Conservation (phyloP, 1,284 basidiomycete species). For the Cryptococcus sp. region DNA sequence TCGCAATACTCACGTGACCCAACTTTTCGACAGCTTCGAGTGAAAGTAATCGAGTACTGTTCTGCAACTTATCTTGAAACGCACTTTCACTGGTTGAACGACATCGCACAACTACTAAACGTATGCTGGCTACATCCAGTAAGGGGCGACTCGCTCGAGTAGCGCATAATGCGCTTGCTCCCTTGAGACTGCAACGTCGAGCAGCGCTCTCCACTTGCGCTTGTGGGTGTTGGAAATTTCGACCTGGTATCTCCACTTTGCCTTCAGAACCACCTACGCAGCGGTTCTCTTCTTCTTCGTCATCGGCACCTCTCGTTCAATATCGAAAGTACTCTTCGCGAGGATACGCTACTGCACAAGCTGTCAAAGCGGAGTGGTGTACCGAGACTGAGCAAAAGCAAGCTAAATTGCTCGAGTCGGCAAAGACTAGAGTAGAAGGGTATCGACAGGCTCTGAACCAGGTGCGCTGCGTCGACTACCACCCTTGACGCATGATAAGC, state of each 20-base stretch:
- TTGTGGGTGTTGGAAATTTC: slow-evolving; percentile 15
- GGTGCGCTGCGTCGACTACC: slow-evolving; percentile 14
- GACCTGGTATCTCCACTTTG: slow-evolving; percentile 8
- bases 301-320: background rate
- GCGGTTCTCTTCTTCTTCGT: background rate
- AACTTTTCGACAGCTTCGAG: slow-evolving; percentile 5
- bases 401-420: slow-evolving; percentile 26
- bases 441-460: slow-evolving; percentile 25
- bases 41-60: background rate
- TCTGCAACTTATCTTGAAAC: too few species aligned
- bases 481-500: background rate
- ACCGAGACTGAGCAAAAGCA: slow-evolving; percentile 24
- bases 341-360: slow-evolving; percentile 4
- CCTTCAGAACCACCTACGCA: background rate
- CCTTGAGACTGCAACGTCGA: background rate
- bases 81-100: too few species aligned
- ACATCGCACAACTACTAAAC: background rate
- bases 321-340: background rate
- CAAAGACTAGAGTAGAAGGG: slow-evolving; percentile 19
- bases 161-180: background rate
- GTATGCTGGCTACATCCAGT: background rate
- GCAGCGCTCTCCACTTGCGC: background rate
- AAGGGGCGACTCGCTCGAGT: background rate
- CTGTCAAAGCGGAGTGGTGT: slow-evolving; percentile 11
- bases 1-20: background rate